Evolutionary conservation across 2,329 filamentous ascomycete species (phyloP).

Genomic region (Clarireedia hainanense): DNA sequence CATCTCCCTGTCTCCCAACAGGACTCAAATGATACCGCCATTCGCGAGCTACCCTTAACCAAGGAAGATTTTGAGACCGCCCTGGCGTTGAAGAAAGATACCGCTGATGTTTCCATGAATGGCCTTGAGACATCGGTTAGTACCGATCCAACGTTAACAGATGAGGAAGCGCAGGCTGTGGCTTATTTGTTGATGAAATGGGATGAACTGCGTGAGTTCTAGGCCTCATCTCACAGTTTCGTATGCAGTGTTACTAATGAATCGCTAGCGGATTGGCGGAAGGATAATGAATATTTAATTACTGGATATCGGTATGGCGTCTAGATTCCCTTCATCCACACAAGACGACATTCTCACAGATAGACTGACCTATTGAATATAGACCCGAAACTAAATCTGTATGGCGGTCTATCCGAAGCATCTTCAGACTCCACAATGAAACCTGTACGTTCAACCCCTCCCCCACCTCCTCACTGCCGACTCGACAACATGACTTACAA

Average conservation of each 20-base stretch:
- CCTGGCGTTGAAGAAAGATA: too few relatives aligned
- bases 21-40: too few relatives aligned
- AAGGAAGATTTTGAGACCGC: too few relatives aligned
- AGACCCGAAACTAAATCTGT: background rate
- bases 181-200: background rate
- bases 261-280: background rate
- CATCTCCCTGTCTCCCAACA: too few relatives aligned
- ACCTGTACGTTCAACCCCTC: background rate
- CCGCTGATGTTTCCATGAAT: too few relatives aligned
- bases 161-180: background rate
- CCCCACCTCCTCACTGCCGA: too few relatives aligned
- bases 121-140: background rate
- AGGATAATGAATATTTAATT: background rate
- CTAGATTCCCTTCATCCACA: too few relatives aligned
- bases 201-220: background rate
- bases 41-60: too few relatives aligned
- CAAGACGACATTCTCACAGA: too few relatives aligned
- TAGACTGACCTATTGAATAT: background rate
- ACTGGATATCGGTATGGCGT: background rate
- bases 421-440: slow-evolving; percentile 1
- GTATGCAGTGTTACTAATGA: background rate
- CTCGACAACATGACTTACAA: too few relatives aligned
- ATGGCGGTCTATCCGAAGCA: background rate
- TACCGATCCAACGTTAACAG: background rate
- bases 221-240: background rate